These are phyloP conservation scores for Leccinum insolens DNA, from an alignment of 1,284 basidiomycete species.

Conservation along the genomic window DNA sequence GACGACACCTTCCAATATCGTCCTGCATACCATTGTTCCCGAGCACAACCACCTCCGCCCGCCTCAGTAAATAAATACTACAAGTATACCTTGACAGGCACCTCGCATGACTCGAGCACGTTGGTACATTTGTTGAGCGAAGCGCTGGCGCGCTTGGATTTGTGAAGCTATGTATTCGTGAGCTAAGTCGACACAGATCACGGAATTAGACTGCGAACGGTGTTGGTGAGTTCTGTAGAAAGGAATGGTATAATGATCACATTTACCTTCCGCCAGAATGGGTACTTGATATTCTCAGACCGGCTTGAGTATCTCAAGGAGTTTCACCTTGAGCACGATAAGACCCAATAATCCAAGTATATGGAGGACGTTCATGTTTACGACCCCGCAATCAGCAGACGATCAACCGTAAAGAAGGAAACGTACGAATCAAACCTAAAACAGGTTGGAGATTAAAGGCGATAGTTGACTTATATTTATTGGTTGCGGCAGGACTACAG, in stretches of 20 bases:
- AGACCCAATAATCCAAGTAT: slow-evolving; percentile 68
- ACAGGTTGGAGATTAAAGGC: slow-evolving; percentile 41
- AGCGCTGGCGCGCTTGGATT: slow-evolving; percentile 61
- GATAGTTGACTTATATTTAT: slow-evolving; percentile 30
- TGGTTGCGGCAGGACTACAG: slow-evolving; percentile 4
- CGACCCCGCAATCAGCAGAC: slow-evolving; percentile 3
- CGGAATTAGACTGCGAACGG: slow-evolving; percentile 57
- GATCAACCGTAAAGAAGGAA: not conserved
- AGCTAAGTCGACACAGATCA: slow-evolving; percentile 70
- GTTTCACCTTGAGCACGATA: slow-evolving; percentile 54
- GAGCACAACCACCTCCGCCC: slow-evolving; percentile 66
- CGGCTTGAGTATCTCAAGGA: slow-evolving; percentile 51
- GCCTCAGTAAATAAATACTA: slow-evolving; percentile 59
- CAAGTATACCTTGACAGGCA: slow-evolving; percentile 52
- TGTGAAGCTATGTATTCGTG: slow-evolving; percentile 81
- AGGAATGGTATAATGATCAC: not conserved
- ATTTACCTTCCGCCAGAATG: slow-evolving; percentile 53
- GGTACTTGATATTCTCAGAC: slow-evolving; percentile 47
- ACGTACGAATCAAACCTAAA: slow-evolving; percentile 26
- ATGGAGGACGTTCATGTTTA: slow-evolving; percentile 56
- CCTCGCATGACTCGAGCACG: slow-evolving; percentile 43
- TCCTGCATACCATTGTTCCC: slow-evolving; percentile 62
- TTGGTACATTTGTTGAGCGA: slow-evolving; percentile 65
- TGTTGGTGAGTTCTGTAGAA: not conserved
- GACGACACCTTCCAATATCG: too few relatives aligned